Evolutionary conservation across 169 alveolate species (phyloP).

Genomic region (Eimeria maxima): DNA sequence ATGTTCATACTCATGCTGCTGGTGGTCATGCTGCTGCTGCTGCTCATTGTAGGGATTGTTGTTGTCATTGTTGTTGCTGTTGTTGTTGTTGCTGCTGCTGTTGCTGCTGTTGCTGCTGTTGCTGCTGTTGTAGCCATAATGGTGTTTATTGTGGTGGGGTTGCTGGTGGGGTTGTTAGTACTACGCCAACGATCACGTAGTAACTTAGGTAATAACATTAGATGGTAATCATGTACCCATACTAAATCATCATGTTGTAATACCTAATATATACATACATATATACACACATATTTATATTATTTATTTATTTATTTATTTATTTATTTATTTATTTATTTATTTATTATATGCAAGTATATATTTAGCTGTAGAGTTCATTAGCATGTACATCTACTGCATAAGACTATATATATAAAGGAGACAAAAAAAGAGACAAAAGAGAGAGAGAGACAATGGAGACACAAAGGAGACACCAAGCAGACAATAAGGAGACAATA

Average conservation of each 20-base stretch:
- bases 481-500: not conserved
- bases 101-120: too few species aligned
- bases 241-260: conserved; percentile 43
- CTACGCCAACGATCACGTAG: conserved; percentile 90
- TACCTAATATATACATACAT: conserved; percentile 82
- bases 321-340: too few species aligned
- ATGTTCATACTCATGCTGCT: conserved; percentile 1
- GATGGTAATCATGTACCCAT: conserved; percentile 87
- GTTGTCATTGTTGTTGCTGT: not conserved
- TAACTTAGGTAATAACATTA: conserved; percentile 91
- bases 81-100: not conserved
- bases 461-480: too few species aligned
- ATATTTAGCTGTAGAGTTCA: too few species aligned
- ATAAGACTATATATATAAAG: conserved; percentile 85
- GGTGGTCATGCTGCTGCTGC: too few species aligned
- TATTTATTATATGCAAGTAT: too few species aligned
- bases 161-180: too few species aligned
- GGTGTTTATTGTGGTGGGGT: not conserved
- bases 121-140: not conserved
- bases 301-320: too few species aligned
- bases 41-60: too few species aligned
- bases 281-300: too few species aligned
- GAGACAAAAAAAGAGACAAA: not conserved
- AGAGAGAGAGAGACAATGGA: not conserved
- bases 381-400: too few species aligned